Evolutionary conservation across 352 stramenopile species (phyloP), one percentile per base, ranked within the genome.

Genomic region (Phytophthora colocasiae): DNA sequence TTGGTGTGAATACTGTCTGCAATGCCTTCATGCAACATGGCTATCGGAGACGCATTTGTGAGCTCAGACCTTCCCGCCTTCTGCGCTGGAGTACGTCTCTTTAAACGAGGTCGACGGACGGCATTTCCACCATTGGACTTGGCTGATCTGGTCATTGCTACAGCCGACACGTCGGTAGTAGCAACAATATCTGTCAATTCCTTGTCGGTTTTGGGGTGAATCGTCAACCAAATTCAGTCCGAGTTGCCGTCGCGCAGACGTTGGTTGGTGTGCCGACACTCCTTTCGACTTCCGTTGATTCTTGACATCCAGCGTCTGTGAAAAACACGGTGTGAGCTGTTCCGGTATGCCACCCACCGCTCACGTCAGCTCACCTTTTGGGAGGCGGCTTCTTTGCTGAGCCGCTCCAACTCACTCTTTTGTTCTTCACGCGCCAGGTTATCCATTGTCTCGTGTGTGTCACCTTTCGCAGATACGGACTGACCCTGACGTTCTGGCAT

Each of bases 31-130:
- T 38, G 7, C 19, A 43, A 8, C 15, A 27, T 4, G 3, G 15
- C 9, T 47, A 53, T 45, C 9, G 46, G 39, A 32, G 31, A 57
- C 17, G 31, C n/a, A 26, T 12, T 59, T 63, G 38, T 26, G 15
- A n/a, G 26, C 36, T 40, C n/a, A 64, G 52, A 0, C 17, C 57
- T 74, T 50, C 65, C 65, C 27, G 59, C 40, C 55, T 74, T 73
- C 38, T 77, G 69, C 14, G 64, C 65, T 26, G 46, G 52, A 24
- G 49, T 71, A 11, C 69, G 69, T 51, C 64, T 66, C 19, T 71
- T 69, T 36, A 77, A 64, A 31, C 69, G 65, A 51, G 64, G 29
- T 15, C 47, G 59, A 14, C 65, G 66, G 47, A 32, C 29, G 34
- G 34, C 32, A 6, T 8, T 57, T 19, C 32, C 24, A 34, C 10